Evolutionary conservation across 192 early-diverging fungal species (phyloP), one percentile per base, ranked within the genome.

Genomic region (Gryganskiella cystojenkinii): DNA sequence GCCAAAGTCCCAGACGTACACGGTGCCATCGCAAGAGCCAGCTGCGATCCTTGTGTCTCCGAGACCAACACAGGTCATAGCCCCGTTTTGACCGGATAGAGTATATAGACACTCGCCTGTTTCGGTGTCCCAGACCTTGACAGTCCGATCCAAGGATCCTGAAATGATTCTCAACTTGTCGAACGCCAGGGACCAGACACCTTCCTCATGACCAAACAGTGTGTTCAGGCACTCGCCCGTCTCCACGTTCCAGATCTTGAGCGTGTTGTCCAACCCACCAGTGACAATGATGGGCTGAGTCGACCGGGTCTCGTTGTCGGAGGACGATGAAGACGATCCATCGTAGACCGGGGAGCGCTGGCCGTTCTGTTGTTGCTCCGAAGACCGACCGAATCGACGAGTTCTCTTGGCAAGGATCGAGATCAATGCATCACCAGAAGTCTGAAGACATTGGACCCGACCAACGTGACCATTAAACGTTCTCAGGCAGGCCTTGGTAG

Each of bases 41-140:
- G 90, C 89, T 19, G 96, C 81, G 60, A 99, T 88, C 49, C 90
- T 89, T 0, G 95, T 96, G 80, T 99, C 96, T 45, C 93, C 91
- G 31, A 98, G 79, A 2, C 89, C 87, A 66, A 95, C 88, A 58
- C 91, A 90, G 44, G 91, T 95, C 27, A 98, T 91, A n/a, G 93
- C 87, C 1, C 87, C 92, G 31, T 84, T 63, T 57, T 93, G 89
- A 3, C 86, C 88, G 17, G 83, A 71, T 14, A 93, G 80, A 1
- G 90, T 90, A 63, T 90, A 87, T 27, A 93, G 83, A 63, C 89
- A 90, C n/a, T 85, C 52, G 15, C 87, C 85, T 5, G 78, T 84
- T 17, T 87, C 81, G 10, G 92, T 57, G 68, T 98, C 95, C 94
- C 94, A 98, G 44, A 95, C 83, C 68, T 91, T 90, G 59, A 97